Percentiles rank a stretch among this genome's conserved stretches.
phyloP scores from a whole-genome alignment of 1,139 yeast species.

The Ogataea hybrid region DNA sequence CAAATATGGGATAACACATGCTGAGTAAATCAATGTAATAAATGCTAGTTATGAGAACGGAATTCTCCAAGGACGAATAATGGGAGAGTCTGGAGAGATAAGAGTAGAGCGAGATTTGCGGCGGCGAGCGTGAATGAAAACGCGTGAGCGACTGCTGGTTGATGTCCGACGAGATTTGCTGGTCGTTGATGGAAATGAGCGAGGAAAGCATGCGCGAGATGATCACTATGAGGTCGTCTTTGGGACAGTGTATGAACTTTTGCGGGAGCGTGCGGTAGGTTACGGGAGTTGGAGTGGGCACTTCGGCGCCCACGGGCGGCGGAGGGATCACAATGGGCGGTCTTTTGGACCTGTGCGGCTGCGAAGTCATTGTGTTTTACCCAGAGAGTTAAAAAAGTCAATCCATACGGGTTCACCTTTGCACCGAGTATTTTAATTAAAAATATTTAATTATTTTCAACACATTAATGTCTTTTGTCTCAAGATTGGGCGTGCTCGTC shows the following conservation, averaged over 20 bases:
- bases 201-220: constrained; percentile 75
- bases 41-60: constrained; percentile 74
- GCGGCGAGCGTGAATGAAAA: constrained; percentile 92
- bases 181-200: constrained; percentile 32
- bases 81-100: constrained; percentile 76
- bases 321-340: constrained; percentile 11
- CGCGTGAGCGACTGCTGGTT: constrained; percentile 57
- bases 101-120: constrained; percentile 76
- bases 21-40: constrained; percentile 87
- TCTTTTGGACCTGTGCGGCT: constrained; percentile 3
- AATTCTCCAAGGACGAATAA: constrained; percentile 81
- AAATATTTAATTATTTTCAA: not conserved
- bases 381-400: not conserved
- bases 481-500: not conserved
- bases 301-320: constrained; percentile 5
- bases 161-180: constrained; percentile 23
- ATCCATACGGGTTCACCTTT: constrained; percentile 1
- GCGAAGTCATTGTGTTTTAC: constrained; percentile 2
- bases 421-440: not conserved
- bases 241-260: constrained; percentile 64
- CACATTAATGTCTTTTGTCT: constrained; percentile 1
- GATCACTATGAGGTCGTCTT: constrained; percentile 65
- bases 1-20: constrained; percentile 74
- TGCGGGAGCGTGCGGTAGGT: constrained; percentile 42
- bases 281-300: not conserved